These are phyloP conservation scores for Chlamydomonas schloesseri DNA, from an alignment of 139 green algal species.

Conservation along the genomic window DNA sequence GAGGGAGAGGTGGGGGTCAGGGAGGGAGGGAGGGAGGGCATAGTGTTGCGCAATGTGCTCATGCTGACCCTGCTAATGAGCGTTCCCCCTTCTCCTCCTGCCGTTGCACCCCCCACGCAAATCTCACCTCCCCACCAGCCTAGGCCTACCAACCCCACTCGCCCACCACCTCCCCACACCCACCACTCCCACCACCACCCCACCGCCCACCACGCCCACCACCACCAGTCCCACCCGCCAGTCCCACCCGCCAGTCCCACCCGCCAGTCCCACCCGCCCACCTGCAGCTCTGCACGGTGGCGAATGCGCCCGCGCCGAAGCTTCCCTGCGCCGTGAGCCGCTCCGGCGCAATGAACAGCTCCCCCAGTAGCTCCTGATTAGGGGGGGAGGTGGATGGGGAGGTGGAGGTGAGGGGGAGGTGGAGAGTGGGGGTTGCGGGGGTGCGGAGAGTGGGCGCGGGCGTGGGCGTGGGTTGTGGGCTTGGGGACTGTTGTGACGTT, in stretches of 20 bases:
- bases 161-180: no score
- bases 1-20: no score
- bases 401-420: no score
- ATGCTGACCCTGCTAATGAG: no score
- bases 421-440: background rate
- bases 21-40: slow-evolving; percentile 1
- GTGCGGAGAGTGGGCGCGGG: background rate
- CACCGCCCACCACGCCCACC: background rate
- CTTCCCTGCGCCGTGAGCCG: slow-evolving; percentile 44
- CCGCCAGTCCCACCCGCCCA: background rate
- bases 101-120: no score
- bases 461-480: no score
- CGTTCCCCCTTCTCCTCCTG: no score
- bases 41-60: background rate
- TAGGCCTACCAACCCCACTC: no score
- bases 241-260: background rate
- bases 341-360: slow-evolving; percentile 59
- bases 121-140: no score
- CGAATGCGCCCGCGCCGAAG: slow-evolving; percentile 73
- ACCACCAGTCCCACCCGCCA: background rate
- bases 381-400: background rate
- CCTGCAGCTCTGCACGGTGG: slow-evolving; percentile 61
- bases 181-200: background rate
- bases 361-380: slow-evolving; percentile 63
- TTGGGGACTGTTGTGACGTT: no score